These are phyloP conservation scores for Puya raimondii DNA, from an alignment of 176 grass and related monocot genomes.

Conservation along the genomic window DNA sequence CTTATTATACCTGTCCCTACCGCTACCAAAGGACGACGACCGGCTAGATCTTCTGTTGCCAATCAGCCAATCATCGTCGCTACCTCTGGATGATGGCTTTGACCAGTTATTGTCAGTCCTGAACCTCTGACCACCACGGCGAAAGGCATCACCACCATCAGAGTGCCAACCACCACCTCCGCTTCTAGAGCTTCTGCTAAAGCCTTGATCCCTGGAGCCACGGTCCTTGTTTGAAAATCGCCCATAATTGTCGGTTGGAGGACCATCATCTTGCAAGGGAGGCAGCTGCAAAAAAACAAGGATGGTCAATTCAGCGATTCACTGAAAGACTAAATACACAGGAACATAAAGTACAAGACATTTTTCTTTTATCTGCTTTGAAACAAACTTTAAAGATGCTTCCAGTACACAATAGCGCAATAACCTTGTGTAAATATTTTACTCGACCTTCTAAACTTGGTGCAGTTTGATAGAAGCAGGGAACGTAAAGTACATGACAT, in stretches of 20 bases:
- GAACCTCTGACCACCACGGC: conserved; percentile 52
- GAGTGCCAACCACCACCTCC: conserved; percentile 36
- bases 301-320: not conserved
- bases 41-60: conserved; percentile 49
- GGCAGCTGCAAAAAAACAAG: conserved; percentile 58
- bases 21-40: conserved; percentile 31
- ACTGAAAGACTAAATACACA: too few relatives aligned
- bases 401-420: too few relatives aligned
- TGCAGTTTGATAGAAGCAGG: too few relatives aligned
- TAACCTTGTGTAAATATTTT: too few relatives aligned
- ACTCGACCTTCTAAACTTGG: too few relatives aligned
- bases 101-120: conserved; percentile 40
- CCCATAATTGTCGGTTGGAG: conserved; percentile 58
- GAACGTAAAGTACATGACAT: too few relatives aligned
- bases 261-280: conserved; percentile 83
- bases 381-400: too few relatives aligned
- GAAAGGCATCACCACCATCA: conserved; percentile 39
- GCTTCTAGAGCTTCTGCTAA: conserved; percentile 39
- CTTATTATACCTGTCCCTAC: conserved; percentile 47
- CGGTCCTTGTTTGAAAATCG: conserved; percentile 60
- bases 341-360: too few relatives aligned
- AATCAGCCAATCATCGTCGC: conserved; percentile 32
- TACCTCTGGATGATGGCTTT: conserved; percentile 12
- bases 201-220: conserved; percentile 32
- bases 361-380: too few relatives aligned